These are phyloP conservation scores for Suillus tomentosus DNA, from an alignment of 768 basidiomycete species.

Conservation along the genomic window DNA sequence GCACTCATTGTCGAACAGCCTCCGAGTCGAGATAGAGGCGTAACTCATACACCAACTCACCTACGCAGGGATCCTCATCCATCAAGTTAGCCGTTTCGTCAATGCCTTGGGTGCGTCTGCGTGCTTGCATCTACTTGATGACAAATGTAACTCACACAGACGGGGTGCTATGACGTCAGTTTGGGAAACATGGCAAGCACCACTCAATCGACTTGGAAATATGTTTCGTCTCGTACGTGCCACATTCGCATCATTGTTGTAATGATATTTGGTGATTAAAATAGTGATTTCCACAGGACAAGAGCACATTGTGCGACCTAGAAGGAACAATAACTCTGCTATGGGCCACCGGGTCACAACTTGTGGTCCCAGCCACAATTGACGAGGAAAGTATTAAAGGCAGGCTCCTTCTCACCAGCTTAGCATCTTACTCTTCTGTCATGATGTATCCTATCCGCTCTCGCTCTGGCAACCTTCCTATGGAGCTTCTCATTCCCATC, in stretches of 20 bases:
- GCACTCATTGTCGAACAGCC: no score
- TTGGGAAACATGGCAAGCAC: neutral
- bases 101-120: no score
- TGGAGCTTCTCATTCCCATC: slow-evolving; percentile 37
- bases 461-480: slow-evolving; percentile 29
- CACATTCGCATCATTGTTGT: neutral
- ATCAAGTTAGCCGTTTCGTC: no score
- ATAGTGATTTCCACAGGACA: neutral
- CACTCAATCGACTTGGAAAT: neutral
- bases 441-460: slow-evolving; percentile 5
- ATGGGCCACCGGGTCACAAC: neutral
- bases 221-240: neutral
- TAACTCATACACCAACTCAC: no score
- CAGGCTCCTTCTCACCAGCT: neutral
- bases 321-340: neutral
- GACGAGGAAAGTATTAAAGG: neutral
- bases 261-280: neutral
- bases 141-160: no score
- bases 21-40: no score
- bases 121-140: no score
- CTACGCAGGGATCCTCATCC: no score
- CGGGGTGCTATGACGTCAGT: no score
- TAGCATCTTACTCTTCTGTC: neutral
- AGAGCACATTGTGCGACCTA: neutral
- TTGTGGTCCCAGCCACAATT: neutral